Evolutionary conservation across 2,329 filamentous ascomycete species (phyloP), one percentile per base, ranked within the genome.

Genomic region (Cadophora malorum): DNA sequence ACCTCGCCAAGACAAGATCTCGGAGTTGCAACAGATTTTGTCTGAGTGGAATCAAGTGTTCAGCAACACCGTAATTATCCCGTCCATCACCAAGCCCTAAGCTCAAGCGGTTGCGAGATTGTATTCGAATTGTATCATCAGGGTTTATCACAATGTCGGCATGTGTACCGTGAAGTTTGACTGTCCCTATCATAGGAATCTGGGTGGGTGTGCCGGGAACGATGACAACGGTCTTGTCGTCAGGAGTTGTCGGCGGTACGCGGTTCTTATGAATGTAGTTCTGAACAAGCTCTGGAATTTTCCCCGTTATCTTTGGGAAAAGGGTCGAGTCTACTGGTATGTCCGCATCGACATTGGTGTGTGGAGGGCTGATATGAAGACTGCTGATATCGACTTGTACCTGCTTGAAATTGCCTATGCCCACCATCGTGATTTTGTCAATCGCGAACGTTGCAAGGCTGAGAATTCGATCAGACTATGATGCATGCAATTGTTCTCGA

Each of bases 161-260:
- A 38, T 75, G 74, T 1, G 70, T 70, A 3, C 73, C 73, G 45
- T 74, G 73, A 1, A 75, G 70, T 45, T 75, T 75, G 1, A 75
- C 74, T 1, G 72, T 74, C 14, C 74, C 73, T 1, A 60, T 71
- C 6, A 74, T 41, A 1, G 45, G 35, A 16, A 71, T 64, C 12
- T 60, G 21, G 10, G 25, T 41, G 1, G 49, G 61, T 38, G 31
- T 50, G 23, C 49, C 25, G n/a, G 55, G 60, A 33, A 16, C 31
- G 28, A 56, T 21, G 31, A n/a, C 4, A 28, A n/a, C 31, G 9
- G 35, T 25, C 19, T 56, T 50, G 12, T 55, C 8, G 8, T 45
- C 5, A 3, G 35, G 41, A 7, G 23, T 7, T 2, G 35, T 25
- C 23, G 25, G 58, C 23, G 19, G 14, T 35, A 53, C 56, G 5